Percentiles rank a stretch among this genome's conserved stretches.
phyloP scores from a whole-genome alignment of 495 filamentous ascomycete genomes.

The Talaromyces ruber region DNA sequence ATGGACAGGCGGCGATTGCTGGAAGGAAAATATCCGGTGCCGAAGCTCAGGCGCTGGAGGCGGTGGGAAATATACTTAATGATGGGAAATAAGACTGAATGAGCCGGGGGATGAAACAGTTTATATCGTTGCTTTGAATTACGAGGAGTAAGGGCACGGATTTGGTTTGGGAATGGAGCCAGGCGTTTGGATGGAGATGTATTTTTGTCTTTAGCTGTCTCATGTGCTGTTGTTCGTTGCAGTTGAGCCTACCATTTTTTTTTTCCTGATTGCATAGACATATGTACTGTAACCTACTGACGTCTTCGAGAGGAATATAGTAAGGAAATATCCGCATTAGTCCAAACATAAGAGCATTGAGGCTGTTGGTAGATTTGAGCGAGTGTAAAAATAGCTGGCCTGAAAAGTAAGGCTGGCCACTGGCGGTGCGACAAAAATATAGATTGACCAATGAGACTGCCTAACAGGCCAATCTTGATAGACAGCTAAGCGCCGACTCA shows the following conservation, averaged over 20 bases:
- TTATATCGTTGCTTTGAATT: neutral
- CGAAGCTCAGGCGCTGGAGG: conserved; percentile 39
- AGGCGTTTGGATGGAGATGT: neutral
- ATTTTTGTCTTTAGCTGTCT: neutral
- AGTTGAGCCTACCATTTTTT: neutral
- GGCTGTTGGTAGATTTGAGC: neutral
- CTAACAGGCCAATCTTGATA: neutral
- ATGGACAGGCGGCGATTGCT: conserved; percentile 27
- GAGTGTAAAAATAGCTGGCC: neutral
- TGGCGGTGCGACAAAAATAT: neutral
- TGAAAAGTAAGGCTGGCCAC: neutral
- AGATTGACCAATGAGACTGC: neutral
- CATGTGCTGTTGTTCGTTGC: neutral
- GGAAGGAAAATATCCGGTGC: conserved; percentile 33
- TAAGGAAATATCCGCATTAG: neutral
- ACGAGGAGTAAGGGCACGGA: neutral
- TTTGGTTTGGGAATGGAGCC: neutral
- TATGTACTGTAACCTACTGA: neutral
- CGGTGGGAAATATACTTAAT: conserved; percentile 31
- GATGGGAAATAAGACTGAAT: neutral
- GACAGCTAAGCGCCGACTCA: neutral
- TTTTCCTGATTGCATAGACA: neutral
- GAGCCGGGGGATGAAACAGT: neutral
- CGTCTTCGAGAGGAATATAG: neutral
- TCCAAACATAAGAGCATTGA: neutral